Evolutionary conservation across 257 asterid genomes (phyloP).

Genomic region (Solanum raphanifolium): DNA sequence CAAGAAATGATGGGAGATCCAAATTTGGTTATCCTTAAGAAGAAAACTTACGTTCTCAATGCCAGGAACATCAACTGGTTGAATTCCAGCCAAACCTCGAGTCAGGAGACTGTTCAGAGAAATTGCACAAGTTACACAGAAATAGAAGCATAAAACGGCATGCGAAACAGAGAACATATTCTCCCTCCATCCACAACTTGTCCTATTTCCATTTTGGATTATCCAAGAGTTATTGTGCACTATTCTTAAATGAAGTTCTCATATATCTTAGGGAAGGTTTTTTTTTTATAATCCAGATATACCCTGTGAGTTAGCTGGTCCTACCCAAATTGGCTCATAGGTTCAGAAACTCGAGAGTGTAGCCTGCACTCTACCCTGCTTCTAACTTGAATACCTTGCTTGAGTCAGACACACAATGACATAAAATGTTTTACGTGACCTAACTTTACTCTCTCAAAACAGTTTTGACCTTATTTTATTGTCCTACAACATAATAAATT

Average conservation of each 20-base stretch:
- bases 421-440: neutral
- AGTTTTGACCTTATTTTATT: neutral
- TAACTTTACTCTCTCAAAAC: neutral
- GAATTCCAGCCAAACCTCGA: constrained; percentile 95
- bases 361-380: neutral
- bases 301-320: neutral
- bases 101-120: constrained; percentile 71
- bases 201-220: neutral
- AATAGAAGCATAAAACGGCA: neutral
- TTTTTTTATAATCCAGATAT: neutral
- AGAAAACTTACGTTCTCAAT: constrained; percentile 57
- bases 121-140: neutral
- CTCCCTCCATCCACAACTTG: neutral
- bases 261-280: neutral
- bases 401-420: neutral
- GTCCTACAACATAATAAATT: neutral
- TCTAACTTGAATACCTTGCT: neutral
- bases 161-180: neutral
- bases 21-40: neutral
- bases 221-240: neutral
- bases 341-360: neutral
- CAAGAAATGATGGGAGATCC: neutral
- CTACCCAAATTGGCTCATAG: neutral
- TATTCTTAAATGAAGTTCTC: neutral
- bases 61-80: constrained; percentile 78